Evolutionary conservation across 768 basidiomycete genomes (phyloP), one percentile per base, ranked within the genome.

Genomic region (Mycena chlorophos): DNA sequence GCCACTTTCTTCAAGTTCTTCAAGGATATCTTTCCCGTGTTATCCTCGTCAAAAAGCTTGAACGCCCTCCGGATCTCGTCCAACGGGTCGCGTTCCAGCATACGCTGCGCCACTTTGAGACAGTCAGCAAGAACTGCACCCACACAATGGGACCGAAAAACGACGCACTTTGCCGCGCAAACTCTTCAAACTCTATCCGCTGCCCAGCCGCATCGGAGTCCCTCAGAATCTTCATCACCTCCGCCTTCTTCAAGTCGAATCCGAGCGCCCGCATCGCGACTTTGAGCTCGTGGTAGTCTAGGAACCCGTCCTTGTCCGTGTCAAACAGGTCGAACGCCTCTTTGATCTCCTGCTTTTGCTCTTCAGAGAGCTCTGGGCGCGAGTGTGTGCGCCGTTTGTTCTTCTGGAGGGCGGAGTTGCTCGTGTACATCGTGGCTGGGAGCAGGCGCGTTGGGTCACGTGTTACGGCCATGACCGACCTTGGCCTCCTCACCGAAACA

Each of bases 311-410:
- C 78, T 98, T 97, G 81, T 99, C 97, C 42, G 94, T 91, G 75
- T 99, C 97, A 69, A 99, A 99, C 52, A 99, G 86, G 72, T 98
- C 96, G 66, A 99, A 99, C 0, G 97, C 97, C 67, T 99, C 97
- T 71, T 94, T 94, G 52, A 98, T 95, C 73, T 99, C 97, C 65
- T 94, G 91, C 65, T 91, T 91, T 66, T 93, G 91, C 68, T 94
- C 91, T 42, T 94, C 91, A 8, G 86, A 81, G 50, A 94, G 84
- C 58, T 94, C 91, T 61, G 91, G 91, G 30, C 91, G 88, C 28
- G 85, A 50, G 60, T 91, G 88, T 1, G 85, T 79, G 59, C 87
- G 80, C 61, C 89, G 75, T 68, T 81, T 82, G 59, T 89, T 88
- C 55, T 89, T 85, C 70, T 90, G 40, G 40, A 42, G 89, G 45